Conservation (phyloP, 768 basidiomycete species). For the Chalciporus pseudorubinellus region DNA sequence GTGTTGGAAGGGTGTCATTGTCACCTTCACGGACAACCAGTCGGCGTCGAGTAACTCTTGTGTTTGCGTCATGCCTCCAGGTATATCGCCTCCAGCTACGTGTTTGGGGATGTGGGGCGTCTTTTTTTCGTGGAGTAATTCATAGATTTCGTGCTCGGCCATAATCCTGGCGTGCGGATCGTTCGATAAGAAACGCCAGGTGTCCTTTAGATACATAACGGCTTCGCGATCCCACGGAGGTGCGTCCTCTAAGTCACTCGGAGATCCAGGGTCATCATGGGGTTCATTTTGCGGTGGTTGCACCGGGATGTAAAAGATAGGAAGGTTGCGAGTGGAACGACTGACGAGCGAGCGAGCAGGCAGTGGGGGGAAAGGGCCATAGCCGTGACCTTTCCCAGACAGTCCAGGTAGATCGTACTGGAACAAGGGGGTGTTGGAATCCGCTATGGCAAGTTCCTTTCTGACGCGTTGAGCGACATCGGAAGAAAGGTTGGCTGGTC, state of each 20-base stretch:
- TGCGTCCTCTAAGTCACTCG: background rate
- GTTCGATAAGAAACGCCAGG: constrained; percentile 1
- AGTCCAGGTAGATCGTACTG: too few relatives aligned
- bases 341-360: too few relatives aligned
- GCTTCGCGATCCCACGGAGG: background rate
- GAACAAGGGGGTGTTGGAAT: too few relatives aligned
- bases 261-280: too few relatives aligned
- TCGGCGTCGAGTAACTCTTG: background rate
- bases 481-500: too few relatives aligned
- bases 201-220: constrained; percentile 5
- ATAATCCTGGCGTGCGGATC: background rate
- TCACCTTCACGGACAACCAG: background rate
- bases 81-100: too few relatives aligned
- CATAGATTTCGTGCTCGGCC: constrained; percentile 6
- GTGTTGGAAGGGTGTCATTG: background rate
- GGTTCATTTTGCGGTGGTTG: too few relatives aligned
- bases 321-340: constrained; percentile 1
- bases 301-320: background rate
- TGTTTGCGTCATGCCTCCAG: background rate
- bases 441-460: too few relatives aligned
- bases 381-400: too few relatives aligned
- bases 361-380: too few relatives aligned
- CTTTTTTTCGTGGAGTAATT: too few relatives aligned
- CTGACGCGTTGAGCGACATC: too few relatives aligned
- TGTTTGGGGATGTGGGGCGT: constrained; percentile 1